A percentile compares a stretch with the other conserved stretches of the same genome.
These are phyloP conservation scores for Phanerodontia chrysosporium DNA, from an alignment of 768 basidiomycete species.

Conservation along the genomic window DNA sequence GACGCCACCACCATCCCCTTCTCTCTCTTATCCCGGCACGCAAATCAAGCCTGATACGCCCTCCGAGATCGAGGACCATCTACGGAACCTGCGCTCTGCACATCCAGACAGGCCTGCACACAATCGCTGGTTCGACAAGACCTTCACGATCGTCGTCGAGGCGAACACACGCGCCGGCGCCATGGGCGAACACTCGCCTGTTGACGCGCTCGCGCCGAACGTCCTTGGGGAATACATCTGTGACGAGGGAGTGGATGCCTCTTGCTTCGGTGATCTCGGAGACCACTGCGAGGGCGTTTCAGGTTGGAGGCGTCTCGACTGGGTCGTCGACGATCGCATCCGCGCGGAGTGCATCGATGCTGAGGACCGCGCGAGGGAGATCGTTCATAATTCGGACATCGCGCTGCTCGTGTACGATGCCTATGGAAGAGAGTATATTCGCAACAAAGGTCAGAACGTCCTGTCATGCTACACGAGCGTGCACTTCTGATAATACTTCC, in stretches of 20 bases:
- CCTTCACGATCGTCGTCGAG: slow-evolving; percentile 78
- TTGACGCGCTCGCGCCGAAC: slow-evolving; percentile 86
- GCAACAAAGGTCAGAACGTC: slow-evolving; percentile 45
- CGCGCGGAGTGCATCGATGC: slow-evolving; percentile 55
- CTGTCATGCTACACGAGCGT: neutral
- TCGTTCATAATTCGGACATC: slow-evolving; percentile 79
- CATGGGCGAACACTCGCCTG: slow-evolving; percentile 86
- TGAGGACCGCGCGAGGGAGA: slow-evolving; percentile 44
- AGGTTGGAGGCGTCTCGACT: slow-evolving; percentile 66
- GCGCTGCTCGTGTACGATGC: slow-evolving; percentile 77
- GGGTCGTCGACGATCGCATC: slow-evolving; percentile 63
- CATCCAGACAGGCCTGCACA: slow-evolving; percentile 34
- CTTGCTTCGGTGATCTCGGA: slow-evolving; percentile 31
- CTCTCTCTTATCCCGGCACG: too few relatives aligned
- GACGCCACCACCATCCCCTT: slow-evolving; percentile 6
- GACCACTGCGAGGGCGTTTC: too few relatives aligned
- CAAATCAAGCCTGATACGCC: slow-evolving; percentile 13
- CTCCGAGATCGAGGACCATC: slow-evolving; percentile 60
- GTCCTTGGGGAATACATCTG: slow-evolving; percentile 82
- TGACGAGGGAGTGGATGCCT: slow-evolving; percentile 56
- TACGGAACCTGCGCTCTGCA: slow-evolving; percentile 68
- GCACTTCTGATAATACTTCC: too few relatives aligned
- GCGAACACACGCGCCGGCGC: slow-evolving; percentile 80
- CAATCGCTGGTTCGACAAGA: slow-evolving; percentile 92
- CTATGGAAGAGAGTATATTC: slow-evolving; percentile 88